Conservation (phyloP, 345 rosid genomes). For the Rhizophora apiculata region DNA sequence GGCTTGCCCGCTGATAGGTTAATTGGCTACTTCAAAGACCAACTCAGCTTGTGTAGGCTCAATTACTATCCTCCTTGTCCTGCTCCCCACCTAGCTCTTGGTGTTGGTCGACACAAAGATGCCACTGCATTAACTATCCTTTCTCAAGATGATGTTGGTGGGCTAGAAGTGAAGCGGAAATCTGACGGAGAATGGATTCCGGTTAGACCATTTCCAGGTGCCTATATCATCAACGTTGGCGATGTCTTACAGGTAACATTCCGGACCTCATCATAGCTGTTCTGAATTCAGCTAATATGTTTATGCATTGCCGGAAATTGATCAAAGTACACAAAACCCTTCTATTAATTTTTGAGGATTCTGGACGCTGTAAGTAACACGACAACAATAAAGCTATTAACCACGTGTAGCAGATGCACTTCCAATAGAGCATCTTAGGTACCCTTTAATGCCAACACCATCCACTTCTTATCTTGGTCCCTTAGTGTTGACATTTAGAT, state of each 20-base stretch:
- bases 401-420: too few relatives aligned
- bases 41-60: constrained; percentile 55
- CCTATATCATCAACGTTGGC: constrained; percentile 74
- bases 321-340: too few relatives aligned
- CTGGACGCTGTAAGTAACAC: too few relatives aligned
- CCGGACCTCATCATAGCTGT: neutral
- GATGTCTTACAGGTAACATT: constrained; percentile 53
- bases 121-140: constrained; percentile 68
- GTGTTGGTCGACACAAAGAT: constrained; percentile 86
- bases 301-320: neutral
- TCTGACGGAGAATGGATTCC: constrained; percentile 74
- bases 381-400: too few relatives aligned
- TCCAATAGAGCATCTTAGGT: too few relatives aligned
- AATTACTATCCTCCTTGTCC: constrained; percentile 87
- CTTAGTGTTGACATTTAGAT: neutral
- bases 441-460: too few relatives aligned
- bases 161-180: constrained; percentile 64
- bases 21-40: constrained; percentile 54
- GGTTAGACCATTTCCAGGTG: constrained; percentile 46
- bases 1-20: constrained; percentile 52
- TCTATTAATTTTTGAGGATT: too few relatives aligned
- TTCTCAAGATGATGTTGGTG: constrained; percentile 80
- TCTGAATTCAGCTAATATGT: too few relatives aligned
- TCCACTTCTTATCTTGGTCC: too few relatives aligned
- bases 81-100: constrained; percentile 72